Evolutionary conservation across 2,329 filamentous ascomycete genomes (phyloP).

Genomic region (Aspergillus flavus): DNA sequence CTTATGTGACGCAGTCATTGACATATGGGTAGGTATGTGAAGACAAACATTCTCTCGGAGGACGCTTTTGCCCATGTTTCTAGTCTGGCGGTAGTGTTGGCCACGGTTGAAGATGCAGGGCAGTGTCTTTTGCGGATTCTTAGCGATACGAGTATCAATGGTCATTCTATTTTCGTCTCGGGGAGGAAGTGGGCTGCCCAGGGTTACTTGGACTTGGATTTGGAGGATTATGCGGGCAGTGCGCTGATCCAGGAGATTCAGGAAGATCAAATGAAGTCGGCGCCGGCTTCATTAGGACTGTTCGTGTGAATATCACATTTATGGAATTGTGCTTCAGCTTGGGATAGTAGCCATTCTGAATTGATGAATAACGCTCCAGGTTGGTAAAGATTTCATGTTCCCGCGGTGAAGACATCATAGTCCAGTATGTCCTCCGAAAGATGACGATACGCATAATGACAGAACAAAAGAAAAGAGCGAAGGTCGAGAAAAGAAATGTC

Average conservation of each 20-base stretch:
- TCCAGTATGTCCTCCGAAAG: accelerated
- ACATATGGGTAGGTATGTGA: constrained; percentile 21
- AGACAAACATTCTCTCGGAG: constrained; percentile 3
- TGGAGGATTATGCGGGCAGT: constrained; percentile 38
- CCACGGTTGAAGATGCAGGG: constrained; percentile 5
- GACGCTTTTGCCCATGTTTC: constrained; percentile 1
- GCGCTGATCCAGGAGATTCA: constrained; percentile 31
- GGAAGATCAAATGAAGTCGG: constrained; percentile 26
- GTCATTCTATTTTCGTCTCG: constrained; percentile 39
- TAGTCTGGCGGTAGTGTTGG: not conserved
- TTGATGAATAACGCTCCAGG: too few relatives aligned
- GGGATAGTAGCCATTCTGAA: too few relatives aligned
- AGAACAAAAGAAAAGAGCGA: too few relatives aligned
- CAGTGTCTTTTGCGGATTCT: constrained; percentile 20
- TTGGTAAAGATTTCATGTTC: too few relatives aligned
- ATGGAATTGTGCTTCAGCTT: too few relatives aligned
- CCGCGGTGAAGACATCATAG: too few relatives aligned
- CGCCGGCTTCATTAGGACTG: constrained; percentile 26
- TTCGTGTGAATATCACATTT: not conserved
- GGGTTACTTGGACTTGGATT: constrained; percentile 39
- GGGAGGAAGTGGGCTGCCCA: constrained; percentile 32
- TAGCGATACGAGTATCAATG: constrained; percentile 29
- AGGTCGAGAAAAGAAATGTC: too few relatives aligned
- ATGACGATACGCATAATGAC: accelerated
- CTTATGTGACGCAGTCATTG: not conserved